phyloP scores from a whole-genome alignment of 2,329 filamentous ascomycete genomes.

The Epichloe gansuensis region DNA sequence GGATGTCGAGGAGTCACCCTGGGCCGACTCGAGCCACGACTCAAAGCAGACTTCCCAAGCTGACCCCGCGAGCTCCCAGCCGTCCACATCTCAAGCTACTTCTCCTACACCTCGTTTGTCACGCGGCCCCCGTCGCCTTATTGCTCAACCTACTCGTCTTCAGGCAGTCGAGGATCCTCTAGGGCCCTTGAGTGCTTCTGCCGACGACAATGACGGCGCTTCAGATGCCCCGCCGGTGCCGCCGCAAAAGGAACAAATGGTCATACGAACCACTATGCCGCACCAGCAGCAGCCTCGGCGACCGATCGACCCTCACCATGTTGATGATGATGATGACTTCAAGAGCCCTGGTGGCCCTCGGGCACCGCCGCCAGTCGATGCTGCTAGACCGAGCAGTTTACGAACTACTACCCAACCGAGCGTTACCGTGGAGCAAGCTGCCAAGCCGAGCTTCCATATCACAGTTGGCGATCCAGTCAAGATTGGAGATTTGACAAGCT shows the following conservation, averaged over 20 bases:
- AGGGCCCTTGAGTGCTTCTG: slow-evolving; percentile 59
- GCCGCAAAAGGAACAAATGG: slow-evolving; percentile 54
- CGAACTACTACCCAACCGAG: slow-evolving; percentile 55
- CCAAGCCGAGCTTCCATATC: slow-evolving; percentile 85
- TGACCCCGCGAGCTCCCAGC: slow-evolving; percentile 19
- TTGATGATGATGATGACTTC: slow-evolving; percentile 62
- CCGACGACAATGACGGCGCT: slow-evolving; percentile 32
- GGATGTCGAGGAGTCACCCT: slow-evolving; percentile 42
- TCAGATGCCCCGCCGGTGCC: slow-evolving; percentile 52
- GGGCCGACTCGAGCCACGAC: slow-evolving; percentile 34
- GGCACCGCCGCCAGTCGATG: slow-evolving; percentile 53
- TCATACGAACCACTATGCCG: slow-evolving; percentile 46
- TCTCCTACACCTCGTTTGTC: slow-evolving; percentile 28
- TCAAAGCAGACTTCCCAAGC: slow-evolving; percentile 19
- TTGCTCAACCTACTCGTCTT: slow-evolving; percentile 64
- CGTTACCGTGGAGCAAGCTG: slow-evolving; percentile 82
- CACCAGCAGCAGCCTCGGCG: slow-evolving; percentile 31
- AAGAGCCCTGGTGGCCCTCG: slow-evolving; percentile 41
- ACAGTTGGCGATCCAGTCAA: slow-evolving; percentile 94
- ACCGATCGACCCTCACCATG: slow-evolving; percentile 47
- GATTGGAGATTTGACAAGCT: slow-evolving; percentile 91
- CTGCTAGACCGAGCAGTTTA: slow-evolving; percentile 39
- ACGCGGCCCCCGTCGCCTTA: slow-evolving; percentile 48
- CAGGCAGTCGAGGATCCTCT: slow-evolving; percentile 68
- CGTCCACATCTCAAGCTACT: slow-evolving; percentile 8